Evolutionary conservation across 2,329 filamentous ascomycete genomes (phyloP), one percentile per base, ranked within the genome.

Genomic region (Tolypocladium pustulatum): DNA sequence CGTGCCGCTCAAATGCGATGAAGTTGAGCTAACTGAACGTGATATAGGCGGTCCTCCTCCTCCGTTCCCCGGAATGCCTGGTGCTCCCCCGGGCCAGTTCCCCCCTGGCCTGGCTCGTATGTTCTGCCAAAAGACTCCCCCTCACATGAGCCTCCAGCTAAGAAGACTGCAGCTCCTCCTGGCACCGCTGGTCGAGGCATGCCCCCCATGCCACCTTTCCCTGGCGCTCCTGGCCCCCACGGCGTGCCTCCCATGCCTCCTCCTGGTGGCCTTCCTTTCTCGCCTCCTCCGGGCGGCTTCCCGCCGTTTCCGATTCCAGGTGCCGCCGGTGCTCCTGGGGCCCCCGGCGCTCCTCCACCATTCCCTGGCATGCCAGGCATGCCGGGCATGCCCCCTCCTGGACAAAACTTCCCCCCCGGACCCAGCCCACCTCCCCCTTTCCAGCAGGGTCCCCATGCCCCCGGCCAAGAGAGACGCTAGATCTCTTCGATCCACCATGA

Each of bases 21-120:
- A 53, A 25, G 32, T 20, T 56, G 34, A 54, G 40, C 53, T 58
- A 22, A 58, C 56, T 54, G 10, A 22, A 12, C 15, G 15, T 20
- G 20, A 10, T 27, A 9, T 25, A 61, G 76, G 79, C 32, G 40
- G 37, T 60, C 72, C 75, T 41, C 84, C 83, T 59, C 85, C 84
- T 52, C 83, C 83, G 32, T 87, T 86, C 66, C 81, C 79, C 55
- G 77, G 77, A 56, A 75, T 80, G 72, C 77, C 74, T 36, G 73
- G 73, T 46, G 73, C 67, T 5, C 73, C 73, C 38, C 74, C 76
- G 64, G 71, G 72, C 36, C 67, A 69, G 52, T 72, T 76, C 37
- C 73, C 73, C 56, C 77, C 72, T 46, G 73, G 73, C 30, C 64
- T 78, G 41, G 76, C 82, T 70, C 83, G 83, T 85, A 82, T 67